A percentile compares a stretch with the other conserved stretches of the same genome.
Conservation (phyloP, 768 basidiomycete genomes). For the Porphyrellus cyaneotinctus region DNA sequence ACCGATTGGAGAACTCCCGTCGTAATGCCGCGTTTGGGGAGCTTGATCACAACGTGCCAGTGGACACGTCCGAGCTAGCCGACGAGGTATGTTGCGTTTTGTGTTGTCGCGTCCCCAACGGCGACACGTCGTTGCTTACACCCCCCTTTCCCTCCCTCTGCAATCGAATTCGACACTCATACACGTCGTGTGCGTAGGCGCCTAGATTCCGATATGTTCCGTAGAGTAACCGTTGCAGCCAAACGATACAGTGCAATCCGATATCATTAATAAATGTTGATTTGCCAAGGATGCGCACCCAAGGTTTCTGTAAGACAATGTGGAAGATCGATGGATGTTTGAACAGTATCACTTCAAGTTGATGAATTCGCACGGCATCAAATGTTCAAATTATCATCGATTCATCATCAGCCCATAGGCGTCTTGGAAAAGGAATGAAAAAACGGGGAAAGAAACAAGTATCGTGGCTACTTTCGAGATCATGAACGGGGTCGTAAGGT, state of each 20-base stretch:
- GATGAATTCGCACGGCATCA: too few relatives aligned
- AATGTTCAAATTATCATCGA: neutral
- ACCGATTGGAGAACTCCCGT: slow-evolving; percentile 55
- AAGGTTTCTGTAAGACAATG: too few relatives aligned
- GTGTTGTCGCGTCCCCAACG: too few relatives aligned
- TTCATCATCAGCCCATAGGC: neutral
- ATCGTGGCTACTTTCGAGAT: slow-evolving; percentile 1
- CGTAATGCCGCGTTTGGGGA: slow-evolving; percentile 53
- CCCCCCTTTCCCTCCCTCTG: too few relatives aligned
- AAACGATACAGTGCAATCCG: too few relatives aligned
- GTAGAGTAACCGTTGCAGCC: slow-evolving; percentile 7
- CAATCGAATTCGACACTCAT: neutral
- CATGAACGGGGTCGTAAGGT: slow-evolving; percentile 11
- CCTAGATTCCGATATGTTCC: slow-evolving; percentile 57
- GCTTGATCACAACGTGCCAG: slow-evolving; percentile 41
- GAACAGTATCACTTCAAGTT: too few relatives aligned
- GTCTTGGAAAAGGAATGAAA: neutral
- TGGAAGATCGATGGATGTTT: too few relatives aligned
- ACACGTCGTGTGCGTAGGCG: slow-evolving; percentile 36
- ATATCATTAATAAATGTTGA: too few relatives aligned
- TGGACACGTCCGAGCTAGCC: slow-evolving; percentile 62
- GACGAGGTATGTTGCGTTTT: slow-evolving; percentile 37
- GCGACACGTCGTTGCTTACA: too few relatives aligned
- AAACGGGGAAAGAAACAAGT: neutral
- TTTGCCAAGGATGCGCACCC: too few relatives aligned